A percentile compares a stretch with the other conserved stretches of the same genome.
phyloP scores from a whole-genome alignment of 495 filamentous ascomycete genomes.

The Podospora appendiculata region DNA sequence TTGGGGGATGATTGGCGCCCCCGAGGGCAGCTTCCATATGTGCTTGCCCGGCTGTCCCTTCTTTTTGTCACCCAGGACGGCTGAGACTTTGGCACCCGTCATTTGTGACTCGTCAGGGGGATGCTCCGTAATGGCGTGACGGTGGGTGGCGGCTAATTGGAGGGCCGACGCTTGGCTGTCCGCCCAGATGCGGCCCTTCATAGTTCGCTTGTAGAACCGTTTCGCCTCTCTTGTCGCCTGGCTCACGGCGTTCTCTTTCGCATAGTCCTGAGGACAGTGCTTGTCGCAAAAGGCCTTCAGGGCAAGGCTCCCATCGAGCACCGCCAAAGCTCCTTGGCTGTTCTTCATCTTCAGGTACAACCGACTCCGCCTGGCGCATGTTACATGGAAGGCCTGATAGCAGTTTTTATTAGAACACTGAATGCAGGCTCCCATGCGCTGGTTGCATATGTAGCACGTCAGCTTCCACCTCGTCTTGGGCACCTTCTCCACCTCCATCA shows the following conservation, averaged over 20 bases:
- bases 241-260: conserved; percentile 68
- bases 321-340: conserved; percentile 66
- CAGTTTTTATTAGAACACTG: conserved; percentile 97
- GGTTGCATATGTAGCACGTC: conserved; percentile 92
- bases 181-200: conserved; percentile 83
- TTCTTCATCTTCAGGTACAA: conserved; percentile 97
- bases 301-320: conserved; percentile 72
- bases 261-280: conserved; percentile 87
- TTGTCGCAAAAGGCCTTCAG: conserved; percentile 95
- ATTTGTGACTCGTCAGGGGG: conserved; percentile 49
- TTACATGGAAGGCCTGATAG: conserved; percentile 97
- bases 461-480: conserved; percentile 90
- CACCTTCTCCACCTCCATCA: conserved; percentile 96
- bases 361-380: conserved; percentile 80
- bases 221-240: conserved; percentile 42
- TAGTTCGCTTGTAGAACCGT: conserved; percentile 77
- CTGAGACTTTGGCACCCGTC: conserved; percentile 42
- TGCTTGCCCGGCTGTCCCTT: conserved; percentile 58
- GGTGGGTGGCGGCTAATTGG: conserved; percentile 60
- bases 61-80: conserved; percentile 67
- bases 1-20: conserved; percentile 87
- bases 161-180: conserved; percentile 84
- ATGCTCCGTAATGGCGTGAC: conserved; percentile 50
- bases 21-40: conserved; percentile 90
- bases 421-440: conserved; percentile 96